These are phyloP conservation scores for Coriolopsis trogii DNA, from an alignment of 1,284 basidiomycete genomes.

Conservation along the genomic window DNA sequence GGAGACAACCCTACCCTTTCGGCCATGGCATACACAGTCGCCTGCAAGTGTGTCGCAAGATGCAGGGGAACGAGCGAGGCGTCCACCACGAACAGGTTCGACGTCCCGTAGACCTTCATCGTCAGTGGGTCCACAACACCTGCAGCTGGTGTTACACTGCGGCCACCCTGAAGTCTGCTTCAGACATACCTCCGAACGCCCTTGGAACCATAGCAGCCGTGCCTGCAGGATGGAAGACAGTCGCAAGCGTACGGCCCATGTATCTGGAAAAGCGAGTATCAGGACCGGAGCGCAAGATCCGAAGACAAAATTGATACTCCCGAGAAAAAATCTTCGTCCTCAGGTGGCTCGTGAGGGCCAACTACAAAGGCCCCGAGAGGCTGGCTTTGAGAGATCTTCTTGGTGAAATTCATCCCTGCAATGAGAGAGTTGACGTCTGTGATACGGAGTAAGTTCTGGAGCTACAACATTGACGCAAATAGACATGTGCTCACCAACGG, in stretches of 20 bases:
- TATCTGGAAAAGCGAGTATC: neutral
- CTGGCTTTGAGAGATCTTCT: neutral
- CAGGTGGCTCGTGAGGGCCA: no score
- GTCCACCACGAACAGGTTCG: conserved; percentile 56
- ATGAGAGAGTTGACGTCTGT: no score
- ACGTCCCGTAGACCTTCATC: conserved; percentile 59
- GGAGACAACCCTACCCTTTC: conserved; percentile 12
- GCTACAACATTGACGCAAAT: neutral
- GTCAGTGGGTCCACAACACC: conserved; percentile 61
- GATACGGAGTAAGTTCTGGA: no score
- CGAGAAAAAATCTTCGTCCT: no score
- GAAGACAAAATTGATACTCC: neutral
- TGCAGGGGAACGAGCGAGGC: conserved; percentile 54
- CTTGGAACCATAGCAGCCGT: conserved; percentile 10
- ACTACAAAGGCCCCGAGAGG: conserved; percentile 1
- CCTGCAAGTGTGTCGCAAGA: conserved; percentile 41
- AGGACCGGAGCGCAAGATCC: neutral
- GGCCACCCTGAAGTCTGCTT: neutral
- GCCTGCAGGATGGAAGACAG: conserved; percentile 5
- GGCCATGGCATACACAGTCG: conserved; percentile 21
- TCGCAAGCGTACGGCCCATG: neutral
- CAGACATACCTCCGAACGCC: conserved; percentile 4
- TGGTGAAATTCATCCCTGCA: conserved; percentile 5
- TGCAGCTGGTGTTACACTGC: neutral
- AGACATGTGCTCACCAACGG: conserved; percentile 2